Conservation (phyloP, 306 rosid genomes). For the Casuarina glauca region DNA sequence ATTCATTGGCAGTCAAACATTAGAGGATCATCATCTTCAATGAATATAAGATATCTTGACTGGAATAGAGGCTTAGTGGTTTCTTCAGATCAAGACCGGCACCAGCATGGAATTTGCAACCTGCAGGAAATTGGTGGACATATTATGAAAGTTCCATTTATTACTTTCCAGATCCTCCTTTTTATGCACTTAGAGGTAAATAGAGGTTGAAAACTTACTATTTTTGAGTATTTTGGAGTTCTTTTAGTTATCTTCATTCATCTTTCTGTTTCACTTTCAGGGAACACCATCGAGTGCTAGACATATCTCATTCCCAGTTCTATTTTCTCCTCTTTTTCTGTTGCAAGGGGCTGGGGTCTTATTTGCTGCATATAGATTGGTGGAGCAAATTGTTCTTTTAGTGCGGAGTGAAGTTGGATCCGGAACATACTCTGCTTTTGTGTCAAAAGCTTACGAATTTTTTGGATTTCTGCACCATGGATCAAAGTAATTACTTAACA, state of each 20-base stretch:
- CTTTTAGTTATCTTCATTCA: slow-evolving; percentile 23
- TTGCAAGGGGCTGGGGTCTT: slow-evolving; percentile 85
- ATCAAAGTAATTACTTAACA: slow-evolving; percentile 52
- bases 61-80: slow-evolving; percentile 74
- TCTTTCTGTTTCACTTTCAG: slow-evolving; percentile 39
- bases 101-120: slow-evolving; percentile 54
- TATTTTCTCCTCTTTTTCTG: slow-evolving; percentile 71
- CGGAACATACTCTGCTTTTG: slow-evolving; percentile 52
- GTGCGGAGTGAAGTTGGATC: slow-evolving; percentile 45
- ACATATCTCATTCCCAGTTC: slow-evolving; percentile 41
- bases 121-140: slow-evolving; percentile 89
- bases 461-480: slow-evolving; percentile 79
- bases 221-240: slow-evolving; percentile 11
- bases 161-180: slow-evolving; percentile 70
- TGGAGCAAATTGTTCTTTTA: slow-evolving; percentile 67
- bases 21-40: slow-evolving; percentile 63
- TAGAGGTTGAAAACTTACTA: slow-evolving; percentile 4
- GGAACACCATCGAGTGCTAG: slow-evolving; percentile 60
- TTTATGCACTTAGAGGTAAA: slow-evolving; percentile 84
- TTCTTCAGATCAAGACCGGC: slow-evolving; percentile 62
- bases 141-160: slow-evolving; percentile 80
- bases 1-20: slow-evolving; percentile 67
- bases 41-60: slow-evolving; percentile 58
- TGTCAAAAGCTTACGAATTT: slow-evolving; percentile 60
- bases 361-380: slow-evolving; percentile 67